A percentile compares a stretch with the other conserved stretches of the same genome.
phyloP scores from a whole-genome alignment of 805 yeast species.

The Isabelozyma rhagii region DNA sequence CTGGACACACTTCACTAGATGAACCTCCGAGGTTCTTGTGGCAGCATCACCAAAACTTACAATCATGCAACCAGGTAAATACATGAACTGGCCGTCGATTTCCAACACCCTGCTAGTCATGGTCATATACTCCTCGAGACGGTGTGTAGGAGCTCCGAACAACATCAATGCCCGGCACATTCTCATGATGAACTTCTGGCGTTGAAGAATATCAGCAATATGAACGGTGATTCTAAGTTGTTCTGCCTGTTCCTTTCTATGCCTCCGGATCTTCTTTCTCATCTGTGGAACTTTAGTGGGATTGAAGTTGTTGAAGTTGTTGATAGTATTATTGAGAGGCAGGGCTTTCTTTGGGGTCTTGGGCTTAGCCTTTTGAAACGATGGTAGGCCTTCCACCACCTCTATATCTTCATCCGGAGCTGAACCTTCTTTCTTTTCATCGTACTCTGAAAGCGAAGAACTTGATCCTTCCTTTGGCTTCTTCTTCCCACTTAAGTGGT shows the following conservation, averaged over 20 bases:
- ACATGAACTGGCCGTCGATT: conserved; percentile 88
- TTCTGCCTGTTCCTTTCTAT: conserved; percentile 30
- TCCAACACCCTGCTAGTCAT: conserved; percentile 91
- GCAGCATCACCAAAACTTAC: conserved; percentile 91
- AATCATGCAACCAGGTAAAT: conserved; percentile 94
- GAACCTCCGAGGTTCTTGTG: conserved; percentile 93
- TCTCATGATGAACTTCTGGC: conserved; percentile 81
- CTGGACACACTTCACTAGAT: conserved; percentile 80
- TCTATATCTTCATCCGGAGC: neutral
- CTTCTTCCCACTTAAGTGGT: neutral
- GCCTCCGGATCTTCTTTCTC: conserved; percentile 26
- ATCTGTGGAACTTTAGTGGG: neutral
- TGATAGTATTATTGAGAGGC: neutral
- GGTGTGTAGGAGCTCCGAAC: conserved; percentile 94
- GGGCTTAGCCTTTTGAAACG: neutral
- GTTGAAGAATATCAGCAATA: conserved; percentile 81
- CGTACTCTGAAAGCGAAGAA: neutral
- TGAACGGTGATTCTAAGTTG: conserved; percentile 84
- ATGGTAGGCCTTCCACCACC: neutral
- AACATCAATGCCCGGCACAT: conserved; percentile 89
- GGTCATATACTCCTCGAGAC: conserved; percentile 88
- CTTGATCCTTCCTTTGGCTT: neutral
- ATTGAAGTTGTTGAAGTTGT: neutral
- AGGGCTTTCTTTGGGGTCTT: neutral
- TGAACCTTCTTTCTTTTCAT: neutral